phyloP scores from a whole-genome alignment of 768 basidiomycete genomes.

The Lentinula lateritia region DNA sequence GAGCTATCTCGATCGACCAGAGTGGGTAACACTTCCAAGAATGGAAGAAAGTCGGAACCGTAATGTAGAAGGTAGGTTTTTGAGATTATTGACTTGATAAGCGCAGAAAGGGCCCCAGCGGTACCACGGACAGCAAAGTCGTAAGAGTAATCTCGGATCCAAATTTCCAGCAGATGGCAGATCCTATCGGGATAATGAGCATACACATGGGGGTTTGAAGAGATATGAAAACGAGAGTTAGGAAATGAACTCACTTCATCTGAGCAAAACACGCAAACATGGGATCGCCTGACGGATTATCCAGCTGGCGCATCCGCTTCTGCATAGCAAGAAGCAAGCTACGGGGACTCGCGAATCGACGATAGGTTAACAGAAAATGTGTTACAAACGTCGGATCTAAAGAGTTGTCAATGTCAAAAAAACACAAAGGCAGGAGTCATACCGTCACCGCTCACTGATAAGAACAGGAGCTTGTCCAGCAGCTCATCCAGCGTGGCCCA shows the following conservation, averaged over 20 bases:
- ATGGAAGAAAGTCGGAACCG: conserved; percentile 77
- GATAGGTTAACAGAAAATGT: conserved; percentile 80
- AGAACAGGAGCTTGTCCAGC: conserved; percentile 75
- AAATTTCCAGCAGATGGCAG: conserved; percentile 70
- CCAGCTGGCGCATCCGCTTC: conserved; percentile 76
- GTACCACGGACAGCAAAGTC: conserved; percentile 80
- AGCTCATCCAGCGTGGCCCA: conserved; percentile 78
- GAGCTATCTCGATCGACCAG: conserved; percentile 63
- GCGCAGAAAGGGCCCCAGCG: conserved; percentile 62
- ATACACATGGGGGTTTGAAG: background rate
- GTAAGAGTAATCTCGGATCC: conserved; percentile 70
- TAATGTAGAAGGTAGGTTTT: conserved; percentile 84
- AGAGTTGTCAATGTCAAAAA: background rate
- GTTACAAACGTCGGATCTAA: conserved; percentile 72
- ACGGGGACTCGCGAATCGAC: conserved; percentile 76
- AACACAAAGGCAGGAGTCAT: conserved; percentile 4
- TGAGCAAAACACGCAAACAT: conserved; percentile 87
- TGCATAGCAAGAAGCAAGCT: conserved; percentile 83
- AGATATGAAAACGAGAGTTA: background rate
- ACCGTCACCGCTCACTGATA: conserved; percentile 85
- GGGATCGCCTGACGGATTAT: conserved; percentile 67
- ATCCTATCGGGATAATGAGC: conserved; percentile 42
- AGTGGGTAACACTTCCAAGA: conserved; percentile 60
- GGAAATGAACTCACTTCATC: conserved; percentile 57
- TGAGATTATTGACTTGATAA: conserved; percentile 73